Evolutionary conservation across 306 rosid species (phyloP).

Genomic region (Casuarina cunninghamiana): DNA sequence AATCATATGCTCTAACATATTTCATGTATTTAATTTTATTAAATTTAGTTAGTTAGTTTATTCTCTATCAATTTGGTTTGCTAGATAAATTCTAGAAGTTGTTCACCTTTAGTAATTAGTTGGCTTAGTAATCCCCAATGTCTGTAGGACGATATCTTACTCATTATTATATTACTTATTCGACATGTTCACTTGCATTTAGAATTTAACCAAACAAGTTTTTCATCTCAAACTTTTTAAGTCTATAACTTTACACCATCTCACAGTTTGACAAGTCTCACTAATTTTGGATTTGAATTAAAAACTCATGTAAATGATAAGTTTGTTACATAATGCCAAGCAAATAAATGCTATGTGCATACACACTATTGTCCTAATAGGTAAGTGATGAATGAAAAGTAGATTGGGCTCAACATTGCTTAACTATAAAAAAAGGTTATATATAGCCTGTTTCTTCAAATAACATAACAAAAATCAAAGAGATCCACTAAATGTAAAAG

Average conservation of each 20-base stretch:
- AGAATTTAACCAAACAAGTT: too few species aligned
- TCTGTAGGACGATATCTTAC: too few species aligned
- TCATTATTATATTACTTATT: too few species aligned
- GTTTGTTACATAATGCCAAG: background rate
- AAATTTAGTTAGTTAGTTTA: too few species aligned
- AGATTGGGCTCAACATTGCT: background rate
- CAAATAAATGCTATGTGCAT: background rate
- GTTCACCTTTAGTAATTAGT: too few species aligned
- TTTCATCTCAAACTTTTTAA: background rate
- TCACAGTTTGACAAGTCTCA: background rate
- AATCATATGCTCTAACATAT: too few species aligned
- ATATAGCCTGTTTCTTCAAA: background rate
- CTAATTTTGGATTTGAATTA: background rate
- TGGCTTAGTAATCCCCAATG: too few species aligned
- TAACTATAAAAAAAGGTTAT: too few species aligned
- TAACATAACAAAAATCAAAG: background rate
- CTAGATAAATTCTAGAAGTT: too few species aligned
- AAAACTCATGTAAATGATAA: background rate
- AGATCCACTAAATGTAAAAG: background rate
- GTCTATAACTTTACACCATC: background rate
- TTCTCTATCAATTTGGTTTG: too few species aligned
- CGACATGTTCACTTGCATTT: too few species aligned
- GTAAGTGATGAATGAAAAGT: background rate
- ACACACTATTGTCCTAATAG: background rate
- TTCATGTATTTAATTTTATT: too few species aligned